Evolutionary conservation across 2,329 filamentous ascomycete species (phyloP).

Genomic region (Didymella pomorum): DNA sequence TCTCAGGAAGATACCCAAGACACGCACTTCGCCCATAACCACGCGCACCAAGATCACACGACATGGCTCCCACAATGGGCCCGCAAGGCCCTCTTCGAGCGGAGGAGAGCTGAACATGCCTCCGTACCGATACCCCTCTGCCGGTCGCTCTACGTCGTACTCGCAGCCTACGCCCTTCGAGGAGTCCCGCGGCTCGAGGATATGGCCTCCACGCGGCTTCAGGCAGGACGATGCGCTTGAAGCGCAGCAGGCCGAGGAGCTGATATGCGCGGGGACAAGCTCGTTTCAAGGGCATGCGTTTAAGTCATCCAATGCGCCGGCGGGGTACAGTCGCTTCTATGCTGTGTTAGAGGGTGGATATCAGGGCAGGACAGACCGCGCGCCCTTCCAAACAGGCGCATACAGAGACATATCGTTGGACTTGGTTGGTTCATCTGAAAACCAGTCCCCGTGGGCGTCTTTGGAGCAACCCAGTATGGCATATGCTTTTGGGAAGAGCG

Average conservation of each 20-base stretch:
- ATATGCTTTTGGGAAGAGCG: constrained; percentile 70
- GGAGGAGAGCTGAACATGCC: constrained; percentile 41
- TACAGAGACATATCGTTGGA: constrained; percentile 52
- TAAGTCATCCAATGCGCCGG: constrained; percentile 46
- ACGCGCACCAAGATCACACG: constrained; percentile 47
- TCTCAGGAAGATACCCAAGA: constrained; percentile 36
- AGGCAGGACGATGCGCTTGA: constrained; percentile 43
- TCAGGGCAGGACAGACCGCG: constrained; percentile 50
- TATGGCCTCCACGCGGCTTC: constrained; percentile 53
- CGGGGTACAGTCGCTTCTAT: constrained; percentile 51
- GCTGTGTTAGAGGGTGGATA: constrained; percentile 52
- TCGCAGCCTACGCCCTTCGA: constrained; percentile 49
- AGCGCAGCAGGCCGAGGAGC: constrained; percentile 46
- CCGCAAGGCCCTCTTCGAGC: constrained; percentile 44
- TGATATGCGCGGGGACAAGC: constrained; percentile 50
- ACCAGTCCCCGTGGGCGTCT: constrained; percentile 69
- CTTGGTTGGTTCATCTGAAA: constrained; percentile 46
- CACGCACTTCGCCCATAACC: constrained; percentile 45
- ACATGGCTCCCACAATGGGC: constrained; percentile 47
- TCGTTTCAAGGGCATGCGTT: constrained; percentile 53
- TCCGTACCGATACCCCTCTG: constrained; percentile 35
- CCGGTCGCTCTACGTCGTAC: constrained; percentile 46
- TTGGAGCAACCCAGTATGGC: constrained; percentile 77
- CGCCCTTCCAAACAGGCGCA: constrained; percentile 44
- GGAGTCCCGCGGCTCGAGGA: constrained; percentile 46